Base-by-base conservation (phyloP, 495 filamentous ascomycete genomes). In the Symbiotaphrina buchneri region DNA sequence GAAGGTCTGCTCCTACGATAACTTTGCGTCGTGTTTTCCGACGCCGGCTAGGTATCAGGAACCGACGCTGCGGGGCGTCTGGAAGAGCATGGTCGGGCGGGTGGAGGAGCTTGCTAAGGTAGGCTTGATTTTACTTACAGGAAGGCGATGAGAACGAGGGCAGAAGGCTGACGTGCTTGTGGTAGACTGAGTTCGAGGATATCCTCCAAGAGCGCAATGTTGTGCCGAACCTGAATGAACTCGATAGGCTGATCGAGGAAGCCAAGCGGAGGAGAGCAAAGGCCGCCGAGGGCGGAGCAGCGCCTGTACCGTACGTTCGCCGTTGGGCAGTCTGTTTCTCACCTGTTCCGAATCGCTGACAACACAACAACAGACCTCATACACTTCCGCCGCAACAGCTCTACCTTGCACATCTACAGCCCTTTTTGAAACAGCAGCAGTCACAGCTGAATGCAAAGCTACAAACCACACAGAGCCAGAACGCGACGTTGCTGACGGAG, bases 11-110 rank as follows among this genome's bases (percentile, higher is more conserved):
- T 70, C 61, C 21, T 79, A 74, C 47, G 57, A 60, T 28, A 83
- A 81, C 44, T 93, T 97, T 45, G 61, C 72, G 0, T 57, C 71
- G 14, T 97, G 87, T 48, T 97, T 91, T 49, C 87, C 87, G 0
- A 84, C 79, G 2, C 63, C 81, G 5, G 74, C 82, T 14, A 52
- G 54, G 37, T 51, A 73, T 40, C 74, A 73, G 18, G 72, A 78
- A 1, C 71, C 62, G 3, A 63, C 65, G 14, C 41, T 90, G 37
- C 59, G 64, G 44, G 59, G 55, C 14, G 65, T 81, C 29, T 79
- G 78, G 64, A 48, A 58, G 40, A 67, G 73, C 50, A 61, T 85
- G 54, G 67, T 76, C 23, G 64, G 62, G 30, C 57, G 70, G 41
- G 47, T 82, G 31, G 67, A 68, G 34, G 56, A 59, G 34, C 56